Evolutionary conservation across 441 rosid genomes (phyloP), one percentile per base, ranked within the genome.

Genomic region (Eutrema salsugineum): DNA sequence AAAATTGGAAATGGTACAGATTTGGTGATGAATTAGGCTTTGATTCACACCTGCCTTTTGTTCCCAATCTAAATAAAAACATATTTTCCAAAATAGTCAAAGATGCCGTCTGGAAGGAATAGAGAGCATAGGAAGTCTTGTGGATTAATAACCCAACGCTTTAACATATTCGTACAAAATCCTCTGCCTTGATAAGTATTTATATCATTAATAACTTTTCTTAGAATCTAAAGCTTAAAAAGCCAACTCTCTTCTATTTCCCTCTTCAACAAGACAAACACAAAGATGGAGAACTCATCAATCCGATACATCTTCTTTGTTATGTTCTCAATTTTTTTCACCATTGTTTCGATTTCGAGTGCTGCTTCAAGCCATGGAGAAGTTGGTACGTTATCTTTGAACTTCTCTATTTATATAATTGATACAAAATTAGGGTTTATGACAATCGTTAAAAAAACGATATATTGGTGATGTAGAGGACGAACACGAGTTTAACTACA

Each of bases 401-500:
- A 24, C 0, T 22, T 32, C 17, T 65, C 36, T 44, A 11, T 56
- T 3, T 35, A 5, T 22, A 20, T 56, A 43, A 10, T 2, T 11
- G 1, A 40, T 1, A 44, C 24, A 28, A 48, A 28, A 38, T 14
- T 73, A 61, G 11, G 38, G 6, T 55, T 55, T 57, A 1, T 58
- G 16, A 20, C 49, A 58, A 11, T 49, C 17, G 2, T 20, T 1
- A 22, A 22, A 22, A 22, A 22, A 22, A 22, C 1, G 3, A 22
- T 24, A 4, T 24, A 24, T 59, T 47, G 53, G 60, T 75, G 54
- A 56, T 58, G 20, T 47, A 84, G 97, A 86, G 81, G 73, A 91
- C 35, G 95, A 91, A 67, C 75, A 22, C 38, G 89, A 85, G 22
- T 91, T 91, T 68, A 69, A 42, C 70, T 91, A 87, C 36, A 55